Evolutionary conservation across 2,329 filamentous ascomycete genomes (phyloP).

Genomic region (Fusarium illudens): DNA sequence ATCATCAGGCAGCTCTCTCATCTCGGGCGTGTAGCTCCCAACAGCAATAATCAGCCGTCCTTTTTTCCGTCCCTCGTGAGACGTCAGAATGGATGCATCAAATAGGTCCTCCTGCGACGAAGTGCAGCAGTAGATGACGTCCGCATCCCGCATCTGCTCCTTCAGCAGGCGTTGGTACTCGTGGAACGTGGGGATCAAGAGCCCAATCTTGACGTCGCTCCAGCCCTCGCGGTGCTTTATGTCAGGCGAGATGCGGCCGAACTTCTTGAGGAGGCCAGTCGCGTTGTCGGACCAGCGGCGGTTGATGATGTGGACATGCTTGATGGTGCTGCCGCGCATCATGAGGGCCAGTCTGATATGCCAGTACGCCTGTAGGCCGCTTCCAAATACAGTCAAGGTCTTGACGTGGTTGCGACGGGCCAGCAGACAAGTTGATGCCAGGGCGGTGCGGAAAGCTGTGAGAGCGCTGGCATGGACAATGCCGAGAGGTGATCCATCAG

Average conservation of each 20-base stretch:
- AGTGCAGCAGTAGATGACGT: constrained; percentile 90
- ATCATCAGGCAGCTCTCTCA: constrained; percentile 84
- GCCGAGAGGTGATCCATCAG: constrained; percentile 69
- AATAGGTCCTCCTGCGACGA: constrained; percentile 80
- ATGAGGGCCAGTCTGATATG: constrained; percentile 86
- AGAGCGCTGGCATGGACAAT: constrained; percentile 77
- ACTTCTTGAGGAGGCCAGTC: constrained; percentile 58
- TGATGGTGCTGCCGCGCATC: constrained; percentile 74
- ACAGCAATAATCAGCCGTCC: constrained; percentile 77
- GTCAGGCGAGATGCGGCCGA: constrained; percentile 53
- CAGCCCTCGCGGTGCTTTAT: constrained; percentile 69
- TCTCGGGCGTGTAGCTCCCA: constrained; percentile 73
- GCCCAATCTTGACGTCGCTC: constrained; percentile 70
- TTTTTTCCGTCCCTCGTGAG: constrained; percentile 72
- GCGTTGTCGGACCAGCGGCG: constrained; percentile 71
- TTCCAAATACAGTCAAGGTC: constrained; percentile 84
- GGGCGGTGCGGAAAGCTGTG: constrained; percentile 82
- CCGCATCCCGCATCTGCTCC: constrained; percentile 74
- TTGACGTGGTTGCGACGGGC: constrained; percentile 73
- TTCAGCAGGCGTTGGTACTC: constrained; percentile 73
- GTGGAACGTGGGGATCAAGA: constrained; percentile 74
- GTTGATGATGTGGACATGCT: constrained; percentile 84
- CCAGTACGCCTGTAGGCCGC: constrained; percentile 93
- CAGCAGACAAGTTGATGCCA: constrained; percentile 74
- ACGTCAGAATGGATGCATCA: constrained; percentile 75